phyloP scores from a whole-genome alignment of 768 basidiomycete genomes.

The Lactarius sanguifluus region DNA sequence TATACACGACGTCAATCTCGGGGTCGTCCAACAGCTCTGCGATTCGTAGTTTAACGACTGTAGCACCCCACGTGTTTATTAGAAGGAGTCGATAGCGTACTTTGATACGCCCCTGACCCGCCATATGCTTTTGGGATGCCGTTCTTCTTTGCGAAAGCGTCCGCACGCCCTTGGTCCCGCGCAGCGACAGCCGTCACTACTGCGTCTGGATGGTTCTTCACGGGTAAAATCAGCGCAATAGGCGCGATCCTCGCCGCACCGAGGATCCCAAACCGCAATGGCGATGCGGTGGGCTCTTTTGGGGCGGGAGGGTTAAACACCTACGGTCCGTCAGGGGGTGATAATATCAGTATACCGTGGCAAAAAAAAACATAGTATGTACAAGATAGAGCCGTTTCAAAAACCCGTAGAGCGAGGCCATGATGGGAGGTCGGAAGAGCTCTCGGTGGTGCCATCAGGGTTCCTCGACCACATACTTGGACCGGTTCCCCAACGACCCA shows the following conservation, averaged over 20 bases:
- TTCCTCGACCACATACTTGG: too few species aligned
- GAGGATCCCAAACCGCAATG: constrained; percentile 45
- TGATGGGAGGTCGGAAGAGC: neutral
- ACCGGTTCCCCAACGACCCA: too few species aligned
- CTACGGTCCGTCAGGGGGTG: neutral
- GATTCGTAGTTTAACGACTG: neutral
- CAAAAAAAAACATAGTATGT: neutral
- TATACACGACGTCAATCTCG: constrained; percentile 57
- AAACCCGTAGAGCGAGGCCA: constrained; percentile 22
- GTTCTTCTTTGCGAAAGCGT: constrained; percentile 54
- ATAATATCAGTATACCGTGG: neutral
- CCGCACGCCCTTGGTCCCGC: constrained; percentile 49
- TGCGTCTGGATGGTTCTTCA: constrained; percentile 54
- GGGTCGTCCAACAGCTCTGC: constrained; percentile 52
- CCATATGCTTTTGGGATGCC: constrained; percentile 52
- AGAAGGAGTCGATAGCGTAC: constrained; percentile 34
- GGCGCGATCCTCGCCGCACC: constrained; percentile 60
- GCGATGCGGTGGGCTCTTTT: constrained; percentile 15
- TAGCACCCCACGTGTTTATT: neutral
- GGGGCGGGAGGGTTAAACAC: constrained; percentile 15
- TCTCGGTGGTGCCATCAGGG: too few species aligned
- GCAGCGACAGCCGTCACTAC: constrained; percentile 59
- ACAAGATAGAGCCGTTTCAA: constrained; percentile 12
- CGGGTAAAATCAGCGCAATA: constrained; percentile 48
- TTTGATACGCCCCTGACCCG: constrained; percentile 50